Evolutionary conservation across 192 early-diverging fungal species (phyloP).

Genomic region (Coemansia sp.): DNA sequence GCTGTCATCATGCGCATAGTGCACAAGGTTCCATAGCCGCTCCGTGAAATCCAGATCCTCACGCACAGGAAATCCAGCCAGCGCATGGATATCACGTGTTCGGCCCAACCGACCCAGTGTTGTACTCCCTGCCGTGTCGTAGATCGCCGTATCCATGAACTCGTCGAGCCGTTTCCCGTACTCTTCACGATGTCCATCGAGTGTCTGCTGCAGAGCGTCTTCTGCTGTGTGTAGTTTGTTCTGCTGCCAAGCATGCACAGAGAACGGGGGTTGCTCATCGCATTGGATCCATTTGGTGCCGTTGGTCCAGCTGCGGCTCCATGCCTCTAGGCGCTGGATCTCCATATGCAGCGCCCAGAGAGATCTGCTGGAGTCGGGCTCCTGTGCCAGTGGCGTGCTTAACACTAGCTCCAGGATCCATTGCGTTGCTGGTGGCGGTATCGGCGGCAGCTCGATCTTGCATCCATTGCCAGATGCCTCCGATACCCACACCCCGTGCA

Average conservation of each 20-base stretch:
- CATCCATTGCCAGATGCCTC: conserved; percentile 10
- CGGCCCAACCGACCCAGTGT: conserved; percentile 7
- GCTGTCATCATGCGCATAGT: conserved; percentile 31
- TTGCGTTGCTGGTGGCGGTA: conserved; percentile 37
- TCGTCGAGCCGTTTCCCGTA: conserved; percentile 33
- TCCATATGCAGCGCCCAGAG: conserved; percentile 33
- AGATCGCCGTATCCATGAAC: conserved; percentile 36
- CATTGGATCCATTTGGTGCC: conserved; percentile 24
- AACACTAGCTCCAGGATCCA: conserved; percentile 52
- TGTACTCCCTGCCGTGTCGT: conserved; percentile 26
- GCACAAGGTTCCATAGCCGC: conserved; percentile 42
- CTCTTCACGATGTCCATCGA: conserved; percentile 22
- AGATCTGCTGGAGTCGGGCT: conserved; percentile 22
- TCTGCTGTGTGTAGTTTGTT: neutral
- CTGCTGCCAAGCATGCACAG: conserved; percentile 20
- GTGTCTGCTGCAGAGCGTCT: neutral
- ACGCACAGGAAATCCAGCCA: conserved; percentile 26
- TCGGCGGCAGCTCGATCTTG: conserved; percentile 15
- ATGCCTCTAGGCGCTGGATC: conserved; percentile 39
- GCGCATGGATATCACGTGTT: conserved; percentile 2
- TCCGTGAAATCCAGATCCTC: conserved; percentile 49
- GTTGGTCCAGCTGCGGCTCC: conserved; percentile 36
- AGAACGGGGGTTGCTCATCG: neutral
- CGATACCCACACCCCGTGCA: conserved; percentile 39
- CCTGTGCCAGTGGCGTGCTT: conserved; percentile 32